phyloP scores from a whole-genome alignment of 169 alveolate genomes.

The Cyclospora cayetanensis region DNA sequence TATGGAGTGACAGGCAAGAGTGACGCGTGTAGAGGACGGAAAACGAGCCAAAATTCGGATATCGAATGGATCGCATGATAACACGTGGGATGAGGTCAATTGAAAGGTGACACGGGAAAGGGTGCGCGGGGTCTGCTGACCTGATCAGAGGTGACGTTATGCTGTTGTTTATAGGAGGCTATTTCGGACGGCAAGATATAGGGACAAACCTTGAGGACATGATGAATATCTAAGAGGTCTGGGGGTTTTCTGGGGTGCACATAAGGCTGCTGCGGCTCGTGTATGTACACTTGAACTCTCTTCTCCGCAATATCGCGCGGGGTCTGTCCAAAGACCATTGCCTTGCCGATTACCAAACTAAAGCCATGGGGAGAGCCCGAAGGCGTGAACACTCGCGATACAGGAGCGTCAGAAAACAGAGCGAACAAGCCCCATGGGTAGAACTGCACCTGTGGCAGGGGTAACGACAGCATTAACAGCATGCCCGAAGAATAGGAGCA shows the following conservation, averaged over 20 bases:
- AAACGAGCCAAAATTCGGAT: no score
- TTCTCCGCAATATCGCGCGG: constrained; percentile 12
- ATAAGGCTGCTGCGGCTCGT: neutral
- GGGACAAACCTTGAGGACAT: constrained; percentile 7
- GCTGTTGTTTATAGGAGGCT: neutral
- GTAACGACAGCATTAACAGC: neutral
- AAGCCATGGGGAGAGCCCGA: neutral
- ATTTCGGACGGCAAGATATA: neutral
- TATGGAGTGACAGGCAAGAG: no score
- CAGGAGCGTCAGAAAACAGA: neutral
- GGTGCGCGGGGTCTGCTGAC: no score
- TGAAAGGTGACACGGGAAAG: no score
- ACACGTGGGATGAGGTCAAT: no score
- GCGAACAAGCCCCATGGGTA: constrained; percentile 45
- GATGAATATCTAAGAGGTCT: neutral
- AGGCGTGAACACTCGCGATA: neutral
- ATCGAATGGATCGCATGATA: no score
- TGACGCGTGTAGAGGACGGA: no score
- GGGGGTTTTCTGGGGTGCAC: neutral
- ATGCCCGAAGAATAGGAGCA: neutral
- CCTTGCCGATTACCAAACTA: constrained; percentile 15
- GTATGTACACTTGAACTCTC: constrained; percentile 15
- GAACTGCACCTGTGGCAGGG: constrained; percentile 1
- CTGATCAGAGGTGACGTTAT: neutral
- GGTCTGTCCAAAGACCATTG: constrained; percentile 22